Evolutionary conservation across 495 filamentous ascomycete genomes (phyloP), one percentile per base, ranked within the genome.

Genomic region (Cercophora samala): DNA sequence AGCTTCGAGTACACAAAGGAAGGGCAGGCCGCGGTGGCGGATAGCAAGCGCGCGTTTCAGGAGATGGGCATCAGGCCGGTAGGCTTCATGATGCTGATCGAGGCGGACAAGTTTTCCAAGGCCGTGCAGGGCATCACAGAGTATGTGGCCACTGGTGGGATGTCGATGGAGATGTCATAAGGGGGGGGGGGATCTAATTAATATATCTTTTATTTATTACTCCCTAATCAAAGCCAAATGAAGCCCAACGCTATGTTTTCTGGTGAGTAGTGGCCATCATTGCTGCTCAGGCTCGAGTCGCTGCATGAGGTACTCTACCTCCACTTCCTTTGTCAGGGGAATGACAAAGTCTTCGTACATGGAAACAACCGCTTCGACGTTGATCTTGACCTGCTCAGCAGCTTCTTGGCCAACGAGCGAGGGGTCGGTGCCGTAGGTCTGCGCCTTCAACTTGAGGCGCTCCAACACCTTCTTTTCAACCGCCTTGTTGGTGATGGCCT

Each of bases 331-430:
- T 25, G 96, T 99, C 74, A 98, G 78, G 2, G 96, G 96, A 65
- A 99, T 99, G 63, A 99, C 93, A 77, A 89, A 92, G 75, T 96
- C 88, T 86, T 91, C 88, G 78, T 98, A 99, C 90, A 98, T 97
- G 22, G 86, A 84, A 29, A 97, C 93, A 25, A 99, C 93, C 4
- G 93, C 93, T 60, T 97, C 92, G 5, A 89, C 90, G 75, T 99
- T 89, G 68, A 99, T 93, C 85, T 98, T 98, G 61, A 71, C 73
- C 58, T 74, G 74, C 11, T 72, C 68, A 24, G 65, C 70, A 9
- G 64, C 74, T 18, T 78, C 73, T 22, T 69, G 66, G 32, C 72
- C 64, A 3, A 11, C 6, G 2, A 72, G 55, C 58, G 76, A 78
- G 25, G 96, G 95, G 82, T 98, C 93, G 17, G 88, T 95, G 5